Percentiles rank a stretch among this genome's conserved stretches.
Conservation (phyloP, 306 rosid species). For the Fragaria nilgerrensis region DNA sequence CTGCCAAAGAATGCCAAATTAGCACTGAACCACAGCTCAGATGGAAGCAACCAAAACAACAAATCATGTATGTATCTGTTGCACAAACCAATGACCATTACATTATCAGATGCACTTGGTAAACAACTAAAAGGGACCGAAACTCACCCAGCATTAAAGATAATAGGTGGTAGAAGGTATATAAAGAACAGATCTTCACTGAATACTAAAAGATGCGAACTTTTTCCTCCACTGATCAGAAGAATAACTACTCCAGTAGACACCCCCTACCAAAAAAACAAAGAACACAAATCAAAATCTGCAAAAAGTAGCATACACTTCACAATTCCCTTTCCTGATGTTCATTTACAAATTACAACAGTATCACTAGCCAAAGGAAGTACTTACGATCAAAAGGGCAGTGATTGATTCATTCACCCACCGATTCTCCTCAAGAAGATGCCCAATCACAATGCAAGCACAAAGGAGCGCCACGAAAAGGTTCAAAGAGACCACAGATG, state of each 20-base stretch:
- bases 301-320: background rate
- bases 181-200: constrained; percentile 94
- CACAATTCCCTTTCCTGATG: background rate
- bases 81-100: background rate
- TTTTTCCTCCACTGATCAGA: constrained; percentile 73
- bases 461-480: constrained; percentile 87
- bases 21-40: background rate
- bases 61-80: background rate
- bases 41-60: background rate
- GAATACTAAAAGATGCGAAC: constrained; percentile 86
- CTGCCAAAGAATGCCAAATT: background rate
- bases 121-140: constrained; percentile 6
- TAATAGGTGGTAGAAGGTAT: constrained; percentile 94
- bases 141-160: constrained; percentile 92
- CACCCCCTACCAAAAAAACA: constrained; percentile 61
- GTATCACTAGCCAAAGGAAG: constrained; percentile 1
- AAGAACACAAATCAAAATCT: constrained; percentile 11
- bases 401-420: constrained; percentile 96
- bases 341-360: background rate
- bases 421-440: constrained; percentile 93
- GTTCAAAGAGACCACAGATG: constrained; percentile 81
- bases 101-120: background rate
- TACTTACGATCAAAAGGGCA: constrained; percentile 83
- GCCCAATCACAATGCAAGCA: constrained; percentile 92
- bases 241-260: constrained; percentile 75